Base-by-base conservation (phyloP, 352 stramenopile genomes). In the Phytophthora pseudosyringae region DNA sequence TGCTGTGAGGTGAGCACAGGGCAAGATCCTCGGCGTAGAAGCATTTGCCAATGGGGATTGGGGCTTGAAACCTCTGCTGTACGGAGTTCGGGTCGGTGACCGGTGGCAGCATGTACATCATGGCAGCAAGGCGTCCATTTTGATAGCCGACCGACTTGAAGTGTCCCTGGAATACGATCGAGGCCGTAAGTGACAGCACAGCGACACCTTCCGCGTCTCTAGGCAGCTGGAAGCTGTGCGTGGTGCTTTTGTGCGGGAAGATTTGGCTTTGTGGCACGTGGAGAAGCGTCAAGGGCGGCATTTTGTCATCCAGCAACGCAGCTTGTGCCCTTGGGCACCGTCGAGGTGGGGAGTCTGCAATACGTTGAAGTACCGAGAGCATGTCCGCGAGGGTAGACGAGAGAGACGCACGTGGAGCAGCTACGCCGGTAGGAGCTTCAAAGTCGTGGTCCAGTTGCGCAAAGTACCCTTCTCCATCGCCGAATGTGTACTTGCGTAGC, bases 121-220 rank as follows among this genome's bases (percentile, higher is more conserved):
- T 90, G 10, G 69, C 84, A n/a, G 84, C 79, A 21, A 95, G 67
- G 1, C 84, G 73, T 18, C 86, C 86, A 32, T 90, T 89, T 53
- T 95, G 77, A 57, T 95, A 92, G 0, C 83, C 82, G 4, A 80
- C 59, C 0, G 76, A 81, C 18, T 78, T 80, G 72, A 95, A 95
- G 59, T 90, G 80, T 1, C 83, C 86, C 46, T 91, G 84, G 18
- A 93, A 93, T 8, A 89, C 75, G 9, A 91, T 69, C 1, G 84
- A 91, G 12, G 89, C 69, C 1, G 65, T 80, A 21, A 93, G 49
- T 12, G 76, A 72, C 6, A 93, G 54, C 4, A 89, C 78, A 11
- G 73, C 84, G 5, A 83, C 50, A 0, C 59, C 53, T 31, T 73
- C 55, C 3, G 39, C 39, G 10, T 58, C 43, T 15, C 54, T 67